These are phyloP conservation scores for Kwoniella europaea DNA, from an alignment of 768 basidiomycete species.

Conservation along the genomic window DNA sequence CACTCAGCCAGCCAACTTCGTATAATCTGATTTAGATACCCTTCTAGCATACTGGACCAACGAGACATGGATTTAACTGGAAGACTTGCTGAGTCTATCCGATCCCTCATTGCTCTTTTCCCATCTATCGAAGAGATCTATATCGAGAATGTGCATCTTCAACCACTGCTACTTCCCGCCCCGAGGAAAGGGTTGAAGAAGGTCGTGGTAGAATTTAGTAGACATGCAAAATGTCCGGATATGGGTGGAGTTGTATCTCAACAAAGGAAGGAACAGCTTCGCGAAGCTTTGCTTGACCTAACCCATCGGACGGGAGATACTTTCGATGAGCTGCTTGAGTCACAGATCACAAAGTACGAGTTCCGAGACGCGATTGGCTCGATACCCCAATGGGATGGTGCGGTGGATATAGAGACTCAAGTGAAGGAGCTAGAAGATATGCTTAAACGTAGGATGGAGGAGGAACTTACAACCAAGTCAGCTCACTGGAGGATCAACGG, in stretches of 20 bases:
- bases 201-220: not conserved
- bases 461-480: not conserved
- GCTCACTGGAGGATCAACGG: too few relatives aligned
- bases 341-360: not conserved
- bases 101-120: not conserved
- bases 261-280: not conserved
- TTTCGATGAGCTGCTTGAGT: not conserved
- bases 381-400: conserved; percentile 8
- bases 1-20: not conserved
- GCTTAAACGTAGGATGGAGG: not conserved
- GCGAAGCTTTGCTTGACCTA: not conserved
- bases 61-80: not conserved
- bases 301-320: not conserved
- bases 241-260: conserved; percentile 2
- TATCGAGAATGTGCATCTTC: conserved; percentile 8
- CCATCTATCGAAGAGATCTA: not conserved
- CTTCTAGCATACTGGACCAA: not conserved
- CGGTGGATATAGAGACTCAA: not conserved
- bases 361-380: not conserved
- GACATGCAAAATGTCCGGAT: conserved; percentile 4
- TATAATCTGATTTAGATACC: not conserved
- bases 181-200: not conserved
- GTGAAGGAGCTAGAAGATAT: too few relatives aligned
- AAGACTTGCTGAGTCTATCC: not conserved
- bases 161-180: not conserved